Evolutionary conservation across 2,329 filamentous ascomycete genomes (phyloP), one percentile per base, ranked within the genome.

Genomic region (Stagonosporopsis tanaceti): DNA sequence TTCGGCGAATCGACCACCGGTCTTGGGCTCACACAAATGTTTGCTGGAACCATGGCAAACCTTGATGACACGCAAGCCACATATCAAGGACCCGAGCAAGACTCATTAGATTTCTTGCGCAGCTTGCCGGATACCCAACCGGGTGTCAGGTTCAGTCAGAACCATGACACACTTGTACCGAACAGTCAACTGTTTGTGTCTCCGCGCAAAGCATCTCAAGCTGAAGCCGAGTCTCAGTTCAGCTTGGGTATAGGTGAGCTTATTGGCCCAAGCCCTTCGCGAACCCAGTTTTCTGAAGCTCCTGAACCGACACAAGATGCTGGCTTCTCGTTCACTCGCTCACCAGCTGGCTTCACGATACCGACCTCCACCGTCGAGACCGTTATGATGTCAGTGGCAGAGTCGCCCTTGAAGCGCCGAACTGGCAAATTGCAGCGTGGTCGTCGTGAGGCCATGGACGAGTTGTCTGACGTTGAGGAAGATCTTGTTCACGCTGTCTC

Each of bases 11-110:
- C 64, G n/a, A 57, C 71, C 42, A 71, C 75, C 38, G 76, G 81
- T 6, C 74, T 96, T 39, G 90, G 92, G 9, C 82, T 97, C 41
- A 96, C 92, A 0, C 93, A 97, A 68, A 94, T 95, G 61, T 97
- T 97, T 72, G 91, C 90, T 5, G 92, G 92, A 12, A 97, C 93
- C 1, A 90, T 97, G 87, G 92, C 91, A 45, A 87, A 85, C 35
- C 80, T 81, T 57, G 77, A 83, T 46, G 75, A 68, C 7, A 63
- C 68, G 81, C 73, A 76, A 15, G 72, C 65, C 46, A 54, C 63
- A 40, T 28, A 32, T 60, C 24, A 67, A 71, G 67, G 78, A 60
- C 46, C 68, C 50, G 77, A 82, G 57, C 76, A 81, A 60, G 81
- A 84, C 60, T 84, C 83, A 9, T 64, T 84, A 9, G 78, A 79